Conservation (phyloP, 1,284 basidiomycete species). For the Athelia psychrophila region DNA sequence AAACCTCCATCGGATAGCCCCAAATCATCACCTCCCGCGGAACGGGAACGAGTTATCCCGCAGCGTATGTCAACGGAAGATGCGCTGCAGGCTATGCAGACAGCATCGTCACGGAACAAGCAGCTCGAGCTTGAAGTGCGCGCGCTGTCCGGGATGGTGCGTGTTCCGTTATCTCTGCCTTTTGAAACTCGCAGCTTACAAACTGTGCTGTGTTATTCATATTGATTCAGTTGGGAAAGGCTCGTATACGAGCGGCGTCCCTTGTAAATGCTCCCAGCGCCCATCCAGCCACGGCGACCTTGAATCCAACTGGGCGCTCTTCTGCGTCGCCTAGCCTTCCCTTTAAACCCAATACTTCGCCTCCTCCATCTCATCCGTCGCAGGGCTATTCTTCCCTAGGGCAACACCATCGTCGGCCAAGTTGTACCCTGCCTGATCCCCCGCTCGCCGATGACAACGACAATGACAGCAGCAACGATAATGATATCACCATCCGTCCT, state of each 20-base stretch:
- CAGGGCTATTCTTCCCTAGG: background rate
- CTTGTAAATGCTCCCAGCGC: background rate
- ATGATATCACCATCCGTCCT: background rate
- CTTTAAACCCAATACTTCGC: too few species aligned
- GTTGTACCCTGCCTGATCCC: background rate
- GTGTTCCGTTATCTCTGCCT: constrained; percentile 10
- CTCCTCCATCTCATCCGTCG: background rate
- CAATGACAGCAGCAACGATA: too few species aligned
- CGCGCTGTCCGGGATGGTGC: constrained; percentile 35
- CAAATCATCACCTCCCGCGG: background rate
- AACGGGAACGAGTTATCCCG: too few species aligned
- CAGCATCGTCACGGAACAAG: constrained; percentile 38
- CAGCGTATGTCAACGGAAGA: constrained; percentile 25
- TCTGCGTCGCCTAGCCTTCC: too few species aligned
- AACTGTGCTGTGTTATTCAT: constrained; percentile 12
- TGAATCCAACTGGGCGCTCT: background rate
- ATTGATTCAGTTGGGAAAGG: background rate
- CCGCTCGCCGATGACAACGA: too few species aligned
- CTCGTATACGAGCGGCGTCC: background rate
- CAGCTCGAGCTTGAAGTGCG: constrained; percentile 45
- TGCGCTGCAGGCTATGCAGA: constrained; percentile 37
- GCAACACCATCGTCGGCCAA: background rate
- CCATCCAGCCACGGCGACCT: background rate
- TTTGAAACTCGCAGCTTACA: too few species aligned
- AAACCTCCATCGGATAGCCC: background rate